Evolutionary conservation across 768 basidiomycete genomes (phyloP), one percentile per base, ranked within the genome.

Genomic region (Termitomyces eurrhizus): DNA sequence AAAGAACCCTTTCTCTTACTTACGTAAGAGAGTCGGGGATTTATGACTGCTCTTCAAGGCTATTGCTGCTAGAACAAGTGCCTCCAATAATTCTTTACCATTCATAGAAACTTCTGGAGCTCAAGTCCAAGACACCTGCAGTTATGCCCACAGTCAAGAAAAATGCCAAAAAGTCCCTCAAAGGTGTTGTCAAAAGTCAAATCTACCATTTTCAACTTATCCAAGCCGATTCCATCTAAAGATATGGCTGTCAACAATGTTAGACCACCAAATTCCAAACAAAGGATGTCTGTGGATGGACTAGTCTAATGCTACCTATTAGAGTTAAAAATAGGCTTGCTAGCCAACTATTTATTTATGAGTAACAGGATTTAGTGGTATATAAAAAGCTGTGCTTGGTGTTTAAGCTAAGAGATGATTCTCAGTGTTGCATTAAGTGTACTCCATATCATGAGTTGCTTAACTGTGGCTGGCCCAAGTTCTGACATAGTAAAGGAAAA

Each of bases 361-460:
- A 26, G 59, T 54, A 13, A 60, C 66, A 50, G 77, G 67, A 59
- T 68, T 74, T 7, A 87, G 90, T 42, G 87, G 81, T 58, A 99
- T 83, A 41, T 83, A 86, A 75, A 98, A 99, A 3, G 90, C 86
- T 11, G 87, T 87, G 52, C 74, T 79, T 6, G 83, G 78, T 16
- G 77, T 73, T 8, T 73, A 65, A 2, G 75, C 70, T 82, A 77
- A 12, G 86, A 85, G 64, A 98, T 82, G 5, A 97, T 82, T 56
- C 96, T 88, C 3, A 97, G 97, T 9, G 97, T 98, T 16, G 92
- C 89, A 64, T 88, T 86, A 26, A 98, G 79, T 13, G 93, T 95
- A 2, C 97, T 97, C 94, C 93, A 95, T 13, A 97, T 99, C 90
- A 98, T 94, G 16, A 99, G 83, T 65, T 98, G 89, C 68, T 94